A percentile compares a stretch with the other conserved stretches of the same genome.
Evolutionary conservation across 106 monocot species (phyloP).

Genomic region (Ottelia alismoides): DNA sequence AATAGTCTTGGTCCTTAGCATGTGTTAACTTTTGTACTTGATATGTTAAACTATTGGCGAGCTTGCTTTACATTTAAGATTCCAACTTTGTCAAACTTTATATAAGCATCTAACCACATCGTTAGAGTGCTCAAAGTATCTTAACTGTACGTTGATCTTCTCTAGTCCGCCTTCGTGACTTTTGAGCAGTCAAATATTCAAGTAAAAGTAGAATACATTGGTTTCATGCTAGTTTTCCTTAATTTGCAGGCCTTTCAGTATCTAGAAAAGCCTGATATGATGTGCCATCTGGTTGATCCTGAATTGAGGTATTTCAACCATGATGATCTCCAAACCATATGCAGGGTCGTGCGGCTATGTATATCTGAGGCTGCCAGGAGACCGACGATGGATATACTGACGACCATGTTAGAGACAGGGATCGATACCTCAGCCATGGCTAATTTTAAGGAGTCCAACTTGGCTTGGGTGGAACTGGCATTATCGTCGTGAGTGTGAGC

Average conservation of each 20-base stretch:
- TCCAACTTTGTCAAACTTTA: too few relatives aligned
- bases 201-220: too few relatives aligned
- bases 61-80: too few relatives aligned
- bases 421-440: conserved; percentile 67
- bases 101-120: too few relatives aligned
- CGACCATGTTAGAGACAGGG: conserved; percentile 63
- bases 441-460: conserved; percentile 47
- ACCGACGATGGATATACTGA: conserved; percentile 76
- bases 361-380: conserved; percentile 63
- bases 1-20: too few relatives aligned
- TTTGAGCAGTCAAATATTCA: too few relatives aligned
- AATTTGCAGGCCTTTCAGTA: conserved; percentile 59
- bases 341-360: conserved; percentile 54
- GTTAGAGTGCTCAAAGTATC: too few relatives aligned
- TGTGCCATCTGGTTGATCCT: conserved; percentile 60
- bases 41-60: too few relatives aligned
- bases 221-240: too few relatives aligned
- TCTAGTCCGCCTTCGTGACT: too few relatives aligned
- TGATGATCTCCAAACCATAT: conserved; percentile 55
- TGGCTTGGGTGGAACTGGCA: conserved; percentile 62
- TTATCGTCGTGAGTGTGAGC: not conserved
- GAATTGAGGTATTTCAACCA: conserved; percentile 49
- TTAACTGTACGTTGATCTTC: too few relatives aligned
- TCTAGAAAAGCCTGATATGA: conserved; percentile 62
- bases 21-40: too few relatives aligned